Evolutionary conservation across 106 monocot genomes (phyloP).

Genomic region (Allium fistulosum): DNA sequence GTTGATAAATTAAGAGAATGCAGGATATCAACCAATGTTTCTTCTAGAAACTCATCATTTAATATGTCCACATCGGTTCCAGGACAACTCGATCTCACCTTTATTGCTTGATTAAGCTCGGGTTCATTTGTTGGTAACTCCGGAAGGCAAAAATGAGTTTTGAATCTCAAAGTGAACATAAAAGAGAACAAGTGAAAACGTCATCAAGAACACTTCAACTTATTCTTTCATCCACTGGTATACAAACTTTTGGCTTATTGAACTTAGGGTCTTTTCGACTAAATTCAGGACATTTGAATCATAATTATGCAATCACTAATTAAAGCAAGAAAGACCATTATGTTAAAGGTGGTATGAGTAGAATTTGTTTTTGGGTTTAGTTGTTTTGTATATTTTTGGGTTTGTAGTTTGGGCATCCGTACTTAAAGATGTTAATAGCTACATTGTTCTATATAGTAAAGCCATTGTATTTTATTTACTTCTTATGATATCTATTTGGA

Average conservation of each 20-base stretch:
- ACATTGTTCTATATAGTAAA: conserved; percentile 60
- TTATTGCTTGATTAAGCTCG: conserved; percentile 33
- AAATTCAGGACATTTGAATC: conserved; percentile 66
- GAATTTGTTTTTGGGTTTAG: conserved; percentile 43
- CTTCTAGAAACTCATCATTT: too few species aligned
- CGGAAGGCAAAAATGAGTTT: conserved; percentile 51
- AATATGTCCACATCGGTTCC: too few species aligned
- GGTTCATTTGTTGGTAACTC: conserved; percentile 35
- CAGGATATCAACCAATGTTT: too few species aligned
- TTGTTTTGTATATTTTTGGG: conserved; percentile 54
- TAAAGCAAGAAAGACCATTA: conserved; percentile 44
- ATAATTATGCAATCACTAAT: conserved; percentile 62
- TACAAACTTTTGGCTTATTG: conserved; percentile 75
- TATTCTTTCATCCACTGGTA: conserved; percentile 48
- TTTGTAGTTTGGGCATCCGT: conserved; percentile 69
- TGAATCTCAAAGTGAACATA: conserved; percentile 52
- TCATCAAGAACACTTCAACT: conserved; percentile 62
- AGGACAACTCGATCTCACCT: conserved; percentile 30
- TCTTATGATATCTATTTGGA: conserved; percentile 57
- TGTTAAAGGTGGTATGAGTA: conserved; percentile 43
- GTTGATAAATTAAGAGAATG: too few species aligned
- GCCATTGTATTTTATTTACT: conserved; percentile 59
- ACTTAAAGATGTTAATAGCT: conserved; percentile 59
- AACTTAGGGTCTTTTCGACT: conserved; percentile 65
- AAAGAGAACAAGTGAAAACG: conserved; percentile 50